Conservation (phyloP, 805 yeast genomes). For the Myxozyma mucilagina region DNA sequence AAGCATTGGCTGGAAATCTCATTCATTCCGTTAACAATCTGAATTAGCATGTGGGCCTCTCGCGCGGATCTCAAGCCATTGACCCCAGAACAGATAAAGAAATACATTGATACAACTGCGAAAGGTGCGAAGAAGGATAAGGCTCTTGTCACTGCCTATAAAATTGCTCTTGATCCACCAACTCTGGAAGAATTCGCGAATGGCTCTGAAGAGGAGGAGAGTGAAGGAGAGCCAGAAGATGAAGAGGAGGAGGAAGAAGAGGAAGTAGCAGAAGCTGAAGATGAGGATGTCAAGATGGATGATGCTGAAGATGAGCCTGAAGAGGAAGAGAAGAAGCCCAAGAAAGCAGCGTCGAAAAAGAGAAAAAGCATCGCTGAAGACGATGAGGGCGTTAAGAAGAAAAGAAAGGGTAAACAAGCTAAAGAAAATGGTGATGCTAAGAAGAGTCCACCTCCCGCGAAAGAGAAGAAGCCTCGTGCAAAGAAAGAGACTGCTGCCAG, state of each 20-base stretch:
- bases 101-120: slow-evolving; percentile 38
- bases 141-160: slow-evolving; percentile 52
- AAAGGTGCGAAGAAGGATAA: slow-evolving; percentile 43
- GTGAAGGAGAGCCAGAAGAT: slow-evolving; percentile 37
- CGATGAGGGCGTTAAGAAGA: slow-evolving; percentile 6
- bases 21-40: not conserved
- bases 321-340: slow-evolving; percentile 3
- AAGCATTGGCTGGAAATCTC: not conserved
- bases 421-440: slow-evolving; percentile 1
- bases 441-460: not conserved
- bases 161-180: slow-evolving; percentile 56
- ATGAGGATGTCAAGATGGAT: slow-evolving; percentile 34
- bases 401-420: slow-evolving; percentile 10
- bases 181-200: slow-evolving; percentile 46
- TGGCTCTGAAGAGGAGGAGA: slow-evolving; percentile 39
- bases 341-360: slow-evolving; percentile 3
- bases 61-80: slow-evolving; percentile 53
- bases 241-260: slow-evolving; percentile 29
- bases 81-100: slow-evolving; percentile 46
- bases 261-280: slow-evolving; percentile 37
- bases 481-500: slow-evolving; percentile 12
- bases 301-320: slow-evolving; percentile 13
- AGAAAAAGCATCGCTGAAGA: slow-evolving; percentile 11
- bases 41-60: slow-evolving; percentile 56
- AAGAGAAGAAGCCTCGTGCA: slow-evolving; percentile 21